A percentile compares a stretch with the other conserved stretches of the same genome.
Evolutionary conservation across 352 stramenopile genomes (phyloP).

Genomic region (Phytopythium sindhum): DNA sequence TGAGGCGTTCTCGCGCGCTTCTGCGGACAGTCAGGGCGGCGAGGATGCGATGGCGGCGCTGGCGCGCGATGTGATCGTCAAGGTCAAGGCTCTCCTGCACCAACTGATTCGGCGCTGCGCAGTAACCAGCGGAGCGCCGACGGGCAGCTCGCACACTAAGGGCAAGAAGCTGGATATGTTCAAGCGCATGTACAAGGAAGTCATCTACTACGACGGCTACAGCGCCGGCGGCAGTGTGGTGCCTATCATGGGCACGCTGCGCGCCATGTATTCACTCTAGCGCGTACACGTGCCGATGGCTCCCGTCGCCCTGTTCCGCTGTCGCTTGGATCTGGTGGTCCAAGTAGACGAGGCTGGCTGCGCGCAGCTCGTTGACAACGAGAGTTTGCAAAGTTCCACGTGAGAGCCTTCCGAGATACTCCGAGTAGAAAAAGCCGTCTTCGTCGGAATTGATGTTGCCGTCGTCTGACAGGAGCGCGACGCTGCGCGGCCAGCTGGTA

Average conservation of each 20-base stretch:
- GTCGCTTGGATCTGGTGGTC: constrained; percentile 45
- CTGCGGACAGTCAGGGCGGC: constrained; percentile 4
- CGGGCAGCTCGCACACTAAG: constrained; percentile 21
- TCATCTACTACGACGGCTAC: constrained; percentile 68
- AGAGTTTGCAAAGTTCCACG: constrained; percentile 17
- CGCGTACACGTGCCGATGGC: constrained; percentile 23
- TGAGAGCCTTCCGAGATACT: constrained; percentile 64
- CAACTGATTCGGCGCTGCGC: constrained; percentile 56
- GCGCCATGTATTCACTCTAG: constrained; percentile 59
- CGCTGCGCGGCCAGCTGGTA: constrained; percentile 52
- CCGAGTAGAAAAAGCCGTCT: constrained; percentile 46
- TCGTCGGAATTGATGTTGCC: constrained; percentile 26
- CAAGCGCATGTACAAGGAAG: constrained; percentile 86
- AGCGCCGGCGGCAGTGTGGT: constrained; percentile 34
- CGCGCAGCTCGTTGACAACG: constrained; percentile 44
- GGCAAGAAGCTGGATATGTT: constrained; percentile 61
- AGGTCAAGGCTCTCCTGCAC: constrained; percentile 56
- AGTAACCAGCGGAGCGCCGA: constrained; percentile 3
- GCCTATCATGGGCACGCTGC: constrained; percentile 48
- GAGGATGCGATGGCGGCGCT: constrained; percentile 36
- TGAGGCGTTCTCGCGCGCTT: constrained; percentile 43
- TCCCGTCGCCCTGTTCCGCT: constrained; percentile 14
- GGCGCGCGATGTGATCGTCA: constrained; percentile 39
- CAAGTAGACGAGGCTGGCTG: constrained; percentile 54
- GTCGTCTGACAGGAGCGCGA: constrained; percentile 39